A percentile compares a stretch with the other conserved stretches of the same genome.
Evolutionary conservation across 23 red algal species (phyloP).

Genomic region (Pyropia yezoensis): DNA sequence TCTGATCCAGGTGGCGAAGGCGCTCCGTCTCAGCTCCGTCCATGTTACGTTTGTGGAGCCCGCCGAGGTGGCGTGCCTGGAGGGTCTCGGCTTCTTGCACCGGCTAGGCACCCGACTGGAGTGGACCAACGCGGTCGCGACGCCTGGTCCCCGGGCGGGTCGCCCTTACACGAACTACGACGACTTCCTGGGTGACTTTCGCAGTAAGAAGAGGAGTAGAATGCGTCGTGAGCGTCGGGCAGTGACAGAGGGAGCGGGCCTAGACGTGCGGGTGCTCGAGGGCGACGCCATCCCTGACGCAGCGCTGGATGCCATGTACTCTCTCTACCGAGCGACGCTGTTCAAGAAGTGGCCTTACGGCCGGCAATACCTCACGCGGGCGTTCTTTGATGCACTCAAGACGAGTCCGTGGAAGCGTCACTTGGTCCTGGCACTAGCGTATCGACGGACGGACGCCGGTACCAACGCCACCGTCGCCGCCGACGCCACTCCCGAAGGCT

Average conservation of each 20-base stretch:
- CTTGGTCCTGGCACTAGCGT: conserved; percentile 34
- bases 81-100: conserved; percentile 34
- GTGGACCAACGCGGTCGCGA: conserved; percentile 45
- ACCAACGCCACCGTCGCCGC: too few relatives aligned
- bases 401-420: conserved; percentile 18
- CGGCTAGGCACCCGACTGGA: conserved; percentile 69
- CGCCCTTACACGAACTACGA: conserved; percentile 57
- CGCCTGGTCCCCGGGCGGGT: conserved; percentile 1
- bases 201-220: conserved; percentile 68
- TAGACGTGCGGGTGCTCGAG: conserved; percentile 38
- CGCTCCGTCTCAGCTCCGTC: conserved; percentile 37
- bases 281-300: conserved; percentile 31
- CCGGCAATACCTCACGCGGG: conserved; percentile 50
- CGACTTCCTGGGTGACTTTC: conserved; percentile 65
- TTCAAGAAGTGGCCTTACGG: conserved; percentile 55
- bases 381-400: conserved; percentile 51
- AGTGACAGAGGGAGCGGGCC: conserved; percentile 50
- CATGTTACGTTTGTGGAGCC: conserved; percentile 78
- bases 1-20: conserved; percentile 28
- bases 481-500: too few relatives aligned
- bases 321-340: conserved; percentile 63
- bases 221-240: conserved; percentile 59
- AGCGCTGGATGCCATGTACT: conserved; percentile 45
- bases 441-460: not conserved
- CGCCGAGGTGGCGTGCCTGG: conserved; percentile 53